Percentiles rank a stretch among this genome's conserved stretches.
These are phyloP conservation scores for Euptelea pleiosperma DNA, from an alignment of 164 flowering plant species.

Conservation along the genomic window DNA sequence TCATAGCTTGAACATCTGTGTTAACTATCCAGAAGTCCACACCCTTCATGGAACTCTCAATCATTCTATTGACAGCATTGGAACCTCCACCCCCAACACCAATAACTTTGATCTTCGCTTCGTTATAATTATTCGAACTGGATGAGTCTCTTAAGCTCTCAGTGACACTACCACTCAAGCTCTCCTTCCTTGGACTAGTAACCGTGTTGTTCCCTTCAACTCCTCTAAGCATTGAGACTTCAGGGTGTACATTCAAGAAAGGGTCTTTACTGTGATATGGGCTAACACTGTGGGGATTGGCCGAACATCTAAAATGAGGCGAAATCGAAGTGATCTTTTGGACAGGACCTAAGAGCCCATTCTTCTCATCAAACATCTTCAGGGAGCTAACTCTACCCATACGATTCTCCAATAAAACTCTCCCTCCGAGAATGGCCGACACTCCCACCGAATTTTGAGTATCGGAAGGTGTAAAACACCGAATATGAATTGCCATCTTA, in stretches of 20 bases:
- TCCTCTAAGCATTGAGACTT: conserved; percentile 82
- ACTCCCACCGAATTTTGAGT: conserved; percentile 39
- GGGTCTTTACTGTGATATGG: conserved; percentile 59
- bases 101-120: conserved; percentile 91
- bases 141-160: conserved; percentile 48
- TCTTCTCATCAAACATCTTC: conserved; percentile 41
- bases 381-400: conserved; percentile 21
- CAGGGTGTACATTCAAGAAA: conserved; percentile 73
- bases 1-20: conserved; percentile 95
- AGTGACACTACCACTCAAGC: conserved; percentile 35
- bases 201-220: conserved; percentile 46
- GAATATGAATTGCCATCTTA: conserved; percentile 47
- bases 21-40: conserved; percentile 99
- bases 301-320: conserved; percentile 41
- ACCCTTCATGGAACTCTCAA: conserved; percentile 90
- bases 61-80: conserved; percentile 97
- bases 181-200: conserved; percentile 52
- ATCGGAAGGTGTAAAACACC: conserved; percentile 42
- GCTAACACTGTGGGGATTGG: conserved; percentile 50
- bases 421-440: conserved; percentile 45
- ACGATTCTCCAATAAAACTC: conserved; percentile 30
- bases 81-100: conserved; percentile 99
- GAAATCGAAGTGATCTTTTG: conserved; percentile 27
- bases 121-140: conserved; percentile 47
- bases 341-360: conserved; percentile 20